Evolutionary conservation across 2,329 filamentous ascomycete species (phyloP), one percentile per base, ranked within the genome.

Genomic region (Phialemonium atrogriseum): DNA sequence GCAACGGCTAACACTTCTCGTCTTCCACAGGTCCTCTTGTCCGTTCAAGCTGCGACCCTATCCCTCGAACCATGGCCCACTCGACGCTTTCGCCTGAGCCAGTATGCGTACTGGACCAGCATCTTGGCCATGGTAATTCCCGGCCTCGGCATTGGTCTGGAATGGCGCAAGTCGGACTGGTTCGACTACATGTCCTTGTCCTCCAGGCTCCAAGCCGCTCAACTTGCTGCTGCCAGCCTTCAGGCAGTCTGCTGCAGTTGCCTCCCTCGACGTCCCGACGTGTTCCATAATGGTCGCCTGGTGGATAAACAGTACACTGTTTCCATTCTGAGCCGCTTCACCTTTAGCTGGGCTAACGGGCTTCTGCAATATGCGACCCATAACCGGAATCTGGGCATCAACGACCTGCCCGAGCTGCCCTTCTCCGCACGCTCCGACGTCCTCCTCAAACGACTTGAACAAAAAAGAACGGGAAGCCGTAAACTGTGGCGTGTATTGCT

Each of bases 241-340:
- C 54, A 74, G 12, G 54, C 58, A 10, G 40, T 70, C 26, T 55
- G 62, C 11, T 68, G 68, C 40, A 39, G 80, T 10, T 64, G 67
- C 1, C 58, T 86, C 10, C 80, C 79, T 4, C 69, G 83, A 25
- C 68, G 83, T 9, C 83, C 83, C 4, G 64, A 77, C 32, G 75
- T 87, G n/a, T 84, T 66, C 46, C 60, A 67, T 45, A 40, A 77
- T 23, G 75, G 64, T 16, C 59, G 65, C 27, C 49, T 64, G 4
- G 77, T 89, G 18, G 82, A 88, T 47, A 59, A 62, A 11, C 68
- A 80, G 55, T 67, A 65, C 44, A 80, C 77, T 0, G 64, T 62
- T 4, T 77, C 77, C 3, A 70, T 75, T 2, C 60, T 80, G 28
- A 66, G 58, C 30, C 70, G 74, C 30, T 74, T 75, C 46, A 83